Evolutionary conservation across 768 basidiomycete species (phyloP).

Genomic region (Tephrocybe rancida): DNA sequence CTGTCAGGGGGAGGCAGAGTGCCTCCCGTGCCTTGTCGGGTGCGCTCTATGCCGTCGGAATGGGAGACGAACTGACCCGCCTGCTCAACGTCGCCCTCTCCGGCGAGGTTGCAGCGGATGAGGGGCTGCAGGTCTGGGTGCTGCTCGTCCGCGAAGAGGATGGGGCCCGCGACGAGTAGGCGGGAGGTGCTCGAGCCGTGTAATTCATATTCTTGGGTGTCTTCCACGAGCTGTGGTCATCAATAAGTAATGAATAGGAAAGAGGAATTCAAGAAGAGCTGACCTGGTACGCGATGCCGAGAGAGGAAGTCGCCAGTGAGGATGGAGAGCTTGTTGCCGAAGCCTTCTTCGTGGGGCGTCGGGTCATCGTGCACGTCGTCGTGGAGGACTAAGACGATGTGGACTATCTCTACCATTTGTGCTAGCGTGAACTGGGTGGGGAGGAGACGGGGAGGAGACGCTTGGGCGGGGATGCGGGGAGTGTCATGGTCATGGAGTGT

Average conservation of each 20-base stretch:
- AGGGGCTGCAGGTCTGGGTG: slow-evolving; percentile 74
- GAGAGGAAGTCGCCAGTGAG: slow-evolving; percentile 93
- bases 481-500: slow-evolving; percentile 31
- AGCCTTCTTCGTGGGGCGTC: slow-evolving; percentile 58
- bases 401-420: slow-evolving; percentile 97
- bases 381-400: slow-evolving; percentile 91
- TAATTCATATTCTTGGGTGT: slow-evolving; percentile 75
- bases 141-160: slow-evolving; percentile 86
- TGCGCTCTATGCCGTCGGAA: slow-evolving; percentile 79
- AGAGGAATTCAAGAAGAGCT: not conserved
- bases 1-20: slow-evolving; percentile 70
- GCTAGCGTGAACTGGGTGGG: slow-evolving; percentile 92
- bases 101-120: slow-evolving; percentile 77
- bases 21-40: slow-evolving; percentile 77
- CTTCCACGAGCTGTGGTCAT: slow-evolving; percentile 72
- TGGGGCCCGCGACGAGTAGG: slow-evolving; percentile 73
- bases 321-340: slow-evolving; percentile 92
- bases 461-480: slow-evolving; percentile 21
- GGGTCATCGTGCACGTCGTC: slow-evolving; percentile 87
- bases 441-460: slow-evolving; percentile 51
- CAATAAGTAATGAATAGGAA: slow-evolving; percentile 3
- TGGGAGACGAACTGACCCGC: slow-evolving; percentile 62
- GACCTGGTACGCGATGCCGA: slow-evolving; percentile 75
- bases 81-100: slow-evolving; percentile 75
- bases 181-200: slow-evolving; percentile 24